phyloP scores from a whole-genome alignment of 2,329 filamentous ascomycete genomes.

The Trichoderma sp. region DNA sequence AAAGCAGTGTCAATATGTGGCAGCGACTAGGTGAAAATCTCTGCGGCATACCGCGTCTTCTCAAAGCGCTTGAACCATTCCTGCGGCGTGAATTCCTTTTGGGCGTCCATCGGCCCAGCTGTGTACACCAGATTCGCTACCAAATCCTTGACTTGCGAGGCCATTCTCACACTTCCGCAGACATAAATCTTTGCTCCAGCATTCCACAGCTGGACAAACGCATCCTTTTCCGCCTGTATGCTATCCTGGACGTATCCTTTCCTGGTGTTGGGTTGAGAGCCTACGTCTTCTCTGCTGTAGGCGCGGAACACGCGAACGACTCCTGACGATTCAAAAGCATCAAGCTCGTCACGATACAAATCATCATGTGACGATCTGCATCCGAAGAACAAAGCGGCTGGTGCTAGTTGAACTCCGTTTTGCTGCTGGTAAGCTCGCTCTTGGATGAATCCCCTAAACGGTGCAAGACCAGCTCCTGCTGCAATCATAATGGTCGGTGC shows the following conservation, averaged over 20 bases:
- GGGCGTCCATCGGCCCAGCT: neutral
- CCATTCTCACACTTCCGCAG: constrained; percentile 45
- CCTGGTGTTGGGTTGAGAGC: constrained; percentile 30
- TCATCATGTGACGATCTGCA: constrained; percentile 46
- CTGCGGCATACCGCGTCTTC: constrained; percentile 14
- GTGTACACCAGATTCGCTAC: constrained; percentile 13
- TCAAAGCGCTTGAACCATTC: constrained; percentile 18
- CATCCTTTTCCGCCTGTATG: constrained; percentile 31
- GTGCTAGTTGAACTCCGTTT: constrained; percentile 52
- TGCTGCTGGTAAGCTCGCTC: constrained; percentile 53
- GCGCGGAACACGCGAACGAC: constrained; percentile 57
- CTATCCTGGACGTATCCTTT: constrained; percentile 45
- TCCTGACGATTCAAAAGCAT: constrained; percentile 46
- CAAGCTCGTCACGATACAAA: constrained; percentile 44
- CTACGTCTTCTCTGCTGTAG: constrained; percentile 35
- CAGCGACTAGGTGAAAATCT: constrained; percentile 6
- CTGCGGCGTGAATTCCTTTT: neutral
- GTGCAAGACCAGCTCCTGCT: constrained; percentile 54
- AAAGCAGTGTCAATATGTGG: neutral
- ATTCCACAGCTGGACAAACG: constrained; percentile 36
- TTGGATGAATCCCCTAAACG: constrained; percentile 59
- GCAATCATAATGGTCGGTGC: constrained; percentile 48
- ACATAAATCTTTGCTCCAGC: constrained; percentile 54
- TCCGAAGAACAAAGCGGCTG: constrained; percentile 51
- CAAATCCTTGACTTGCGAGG: constrained; percentile 5